phyloP scores from a whole-genome alignment of 208 protist genomes.

The Acanthamoeba castellanii region DNA sequence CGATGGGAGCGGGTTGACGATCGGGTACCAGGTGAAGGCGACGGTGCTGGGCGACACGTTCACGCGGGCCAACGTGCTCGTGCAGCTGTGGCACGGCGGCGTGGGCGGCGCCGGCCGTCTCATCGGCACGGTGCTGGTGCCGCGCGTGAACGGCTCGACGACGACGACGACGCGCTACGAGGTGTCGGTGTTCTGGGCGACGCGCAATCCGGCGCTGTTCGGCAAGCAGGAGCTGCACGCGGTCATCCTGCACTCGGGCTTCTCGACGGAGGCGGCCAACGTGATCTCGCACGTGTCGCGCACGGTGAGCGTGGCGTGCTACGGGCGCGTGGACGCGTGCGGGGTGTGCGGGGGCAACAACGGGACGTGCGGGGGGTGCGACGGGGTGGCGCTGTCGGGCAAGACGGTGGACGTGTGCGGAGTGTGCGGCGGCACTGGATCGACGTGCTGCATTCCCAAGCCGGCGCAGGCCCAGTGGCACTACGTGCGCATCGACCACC shows the following conservation, averaged over 20 bases:
- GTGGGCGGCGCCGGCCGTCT: neutral
- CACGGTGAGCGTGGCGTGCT: slow-evolving; percentile 13
- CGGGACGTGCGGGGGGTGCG: slow-evolving; percentile 1
- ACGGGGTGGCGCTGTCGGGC: slow-evolving; percentile 15
- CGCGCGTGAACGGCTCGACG: neutral
- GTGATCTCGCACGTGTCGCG: neutral
- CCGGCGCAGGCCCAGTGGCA: neutral
- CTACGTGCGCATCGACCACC: neutral
- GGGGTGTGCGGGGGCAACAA: slow-evolving; percentile 63
- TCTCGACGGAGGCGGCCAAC: slow-evolving; percentile 18
- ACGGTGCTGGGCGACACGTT: slow-evolving; percentile 26
- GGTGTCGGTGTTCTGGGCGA: slow-evolving; percentile 37
- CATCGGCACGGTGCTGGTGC: slow-evolving; percentile 2
- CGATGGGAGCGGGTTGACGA: neutral
- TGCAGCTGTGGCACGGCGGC: slow-evolving; percentile 29
- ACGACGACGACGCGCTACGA: neutral
- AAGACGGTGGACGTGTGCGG: slow-evolving; percentile 45
- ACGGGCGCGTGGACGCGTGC: slow-evolving; percentile 24
- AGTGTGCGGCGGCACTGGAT: slow-evolving; percentile 56
- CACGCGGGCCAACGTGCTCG: slow-evolving; percentile 43
- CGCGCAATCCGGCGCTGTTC: neutral
- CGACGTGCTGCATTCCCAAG: slow-evolving; percentile 22
- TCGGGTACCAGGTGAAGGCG: neutral
- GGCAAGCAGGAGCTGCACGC: slow-evolving; percentile 36
- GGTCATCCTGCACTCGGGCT: slow-evolving; percentile 41